A percentile compares a stretch with the other conserved stretches of the same genome.
Evolutionary conservation across 768 basidiomycete genomes (phyloP).

Genomic region (Russula griseocarnosa): DNA sequence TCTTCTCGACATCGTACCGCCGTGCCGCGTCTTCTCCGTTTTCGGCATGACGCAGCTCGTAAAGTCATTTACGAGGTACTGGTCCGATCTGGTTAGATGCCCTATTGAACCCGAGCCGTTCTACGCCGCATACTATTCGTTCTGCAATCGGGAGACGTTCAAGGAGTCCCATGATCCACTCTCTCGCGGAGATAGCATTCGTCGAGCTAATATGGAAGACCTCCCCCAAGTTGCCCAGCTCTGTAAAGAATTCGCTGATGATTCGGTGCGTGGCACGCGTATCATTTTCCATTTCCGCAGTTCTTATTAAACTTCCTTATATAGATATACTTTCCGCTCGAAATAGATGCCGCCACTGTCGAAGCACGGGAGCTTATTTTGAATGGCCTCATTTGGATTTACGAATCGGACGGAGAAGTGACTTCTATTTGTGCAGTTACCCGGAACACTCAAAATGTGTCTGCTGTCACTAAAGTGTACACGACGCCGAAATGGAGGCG

Average conservation of each 20-base stretch:
- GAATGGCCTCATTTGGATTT: constrained; percentile 52
- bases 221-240: constrained; percentile 41
- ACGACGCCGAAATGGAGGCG: constrained; percentile 46
- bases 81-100: constrained; percentile 44
- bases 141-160: constrained; percentile 42
- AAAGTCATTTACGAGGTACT: constrained; percentile 42
- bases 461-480: constrained; percentile 57
- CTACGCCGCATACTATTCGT: constrained; percentile 48
- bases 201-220: constrained; percentile 41
- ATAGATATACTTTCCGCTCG: constrained; percentile 47
- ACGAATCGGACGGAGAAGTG: constrained; percentile 41
- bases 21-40: constrained; percentile 48
- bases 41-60: constrained; percentile 45
- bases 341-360: constrained; percentile 37
- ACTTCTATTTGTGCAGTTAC: constrained; percentile 54
- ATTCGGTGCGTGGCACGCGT: constrained; percentile 42
- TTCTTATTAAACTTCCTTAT: constrained; percentile 4
- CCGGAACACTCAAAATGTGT: constrained; percentile 47
- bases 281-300: background rate
- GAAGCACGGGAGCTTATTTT: constrained; percentile 48
- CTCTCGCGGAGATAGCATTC: constrained; percentile 38
- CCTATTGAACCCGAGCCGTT: constrained; percentile 42
- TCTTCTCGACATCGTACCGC: constrained; percentile 39
- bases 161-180: constrained; percentile 30
- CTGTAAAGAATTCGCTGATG: constrained; percentile 49